Evolutionary conservation across 1,284 basidiomycete genomes (phyloP), one percentile per base, ranked within the genome.

Genomic region (Marasmius oreades): DNA sequence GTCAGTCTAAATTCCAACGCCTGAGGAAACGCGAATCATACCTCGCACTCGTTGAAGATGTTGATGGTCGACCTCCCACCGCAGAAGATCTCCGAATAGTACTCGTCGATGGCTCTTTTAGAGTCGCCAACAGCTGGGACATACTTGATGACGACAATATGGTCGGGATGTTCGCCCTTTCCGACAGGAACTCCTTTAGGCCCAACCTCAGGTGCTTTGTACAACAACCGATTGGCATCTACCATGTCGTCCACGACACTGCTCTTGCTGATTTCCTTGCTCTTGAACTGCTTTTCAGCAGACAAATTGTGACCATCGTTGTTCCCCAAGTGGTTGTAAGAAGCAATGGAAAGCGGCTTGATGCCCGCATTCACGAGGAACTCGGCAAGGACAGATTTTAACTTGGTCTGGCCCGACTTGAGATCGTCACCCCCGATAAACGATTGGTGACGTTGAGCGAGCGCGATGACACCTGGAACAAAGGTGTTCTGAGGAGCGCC

Each of bases 401-500:
- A 88, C 76, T 95, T 95, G 61, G 92, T 95, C 79, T 94, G 92
- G 26, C 92, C 90, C 18, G 91, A 90, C 84, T 99, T 99, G 76
- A 99, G 88, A 71, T 99, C 96, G 70, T 98, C 96, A 53, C 97
- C 95, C 56, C 93, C 95, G 67, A 99, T 97, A 79, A 98, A 98
- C 8, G 93, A 89, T 70, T 88, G 81, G 67, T 91, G 76, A 65
- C 86, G 81, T 80, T 98, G 95, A 52, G 96, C 94, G 61, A 99
- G 91, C 69, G 90, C 82, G 68, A 99, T 91, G 65, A 90, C 88
- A 66, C 97, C 96, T 1, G 97, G 96, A 31, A 99, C 95, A 69
- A 98, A 98, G 6, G 96, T 98, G 85, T 99, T 99, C 82, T 99
- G 96, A 20, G 96, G 96, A 23, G 95, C 95, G 55, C 96, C 96